Evolutionary conservation across 164 flowering plant genomes (phyloP).

Genomic region (Chimonanthus salicifolius): DNA sequence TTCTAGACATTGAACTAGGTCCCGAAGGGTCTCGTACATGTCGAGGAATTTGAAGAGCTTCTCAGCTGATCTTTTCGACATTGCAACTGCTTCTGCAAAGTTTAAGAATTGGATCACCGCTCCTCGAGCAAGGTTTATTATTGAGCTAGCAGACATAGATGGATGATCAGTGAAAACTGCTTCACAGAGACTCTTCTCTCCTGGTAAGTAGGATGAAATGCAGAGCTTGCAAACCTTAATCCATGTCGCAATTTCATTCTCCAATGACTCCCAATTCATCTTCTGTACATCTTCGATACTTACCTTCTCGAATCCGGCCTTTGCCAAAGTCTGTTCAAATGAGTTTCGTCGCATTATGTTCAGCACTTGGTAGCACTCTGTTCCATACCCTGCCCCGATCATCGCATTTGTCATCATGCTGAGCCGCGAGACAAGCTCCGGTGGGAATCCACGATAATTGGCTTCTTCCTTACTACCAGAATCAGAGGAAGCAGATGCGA

Average conservation of each 20-base stretch:
- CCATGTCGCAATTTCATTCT: conserved; percentile 61
- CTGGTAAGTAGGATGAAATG: conserved; percentile 33
- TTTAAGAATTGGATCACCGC: conserved; percentile 43
- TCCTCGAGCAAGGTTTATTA: conserved; percentile 29
- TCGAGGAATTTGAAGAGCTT: conserved; percentile 76
- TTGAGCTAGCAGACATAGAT: conserved; percentile 15
- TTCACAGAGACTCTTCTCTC: conserved; percentile 42
- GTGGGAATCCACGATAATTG: conserved; percentile 18
- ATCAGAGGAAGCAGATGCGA: neutral
- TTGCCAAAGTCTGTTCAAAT: conserved; percentile 31
- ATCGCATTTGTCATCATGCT: conserved; percentile 41
- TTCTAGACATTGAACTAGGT: conserved; percentile 21
- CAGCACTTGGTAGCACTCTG: conserved; percentile 55
- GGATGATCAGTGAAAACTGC: conserved; percentile 39
- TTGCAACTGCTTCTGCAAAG: conserved; percentile 59
- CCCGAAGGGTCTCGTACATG: conserved; percentile 64
- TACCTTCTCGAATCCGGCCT: conserved; percentile 40
- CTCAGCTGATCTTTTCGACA: conserved; percentile 63
- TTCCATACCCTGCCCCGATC: conserved; percentile 55
- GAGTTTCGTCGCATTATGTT: conserved; percentile 32
- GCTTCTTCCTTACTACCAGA: conserved; percentile 1
- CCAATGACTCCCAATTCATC: conserved; percentile 73
- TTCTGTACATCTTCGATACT: conserved; percentile 69
- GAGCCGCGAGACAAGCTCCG: conserved; percentile 32
- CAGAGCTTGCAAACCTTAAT: conserved; percentile 39